A percentile compares a stretch with the other conserved stretches of the same genome.
phyloP scores from a whole-genome alignment of 78 protist genomes.

The Chrysochromulina tobinii region DNA sequence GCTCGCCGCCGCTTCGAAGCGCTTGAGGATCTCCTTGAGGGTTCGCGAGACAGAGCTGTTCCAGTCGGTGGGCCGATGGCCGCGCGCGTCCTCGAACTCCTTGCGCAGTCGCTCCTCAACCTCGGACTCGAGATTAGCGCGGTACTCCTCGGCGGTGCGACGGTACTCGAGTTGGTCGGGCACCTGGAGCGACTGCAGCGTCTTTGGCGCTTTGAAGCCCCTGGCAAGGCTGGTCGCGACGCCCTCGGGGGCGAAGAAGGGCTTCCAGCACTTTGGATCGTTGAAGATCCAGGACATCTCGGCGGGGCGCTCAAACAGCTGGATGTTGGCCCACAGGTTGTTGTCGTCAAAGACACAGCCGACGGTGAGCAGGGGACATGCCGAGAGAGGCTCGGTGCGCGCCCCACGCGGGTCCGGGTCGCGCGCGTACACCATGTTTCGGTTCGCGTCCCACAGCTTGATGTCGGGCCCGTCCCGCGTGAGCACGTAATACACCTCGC shows the following conservation, averaged over 20 bases:
- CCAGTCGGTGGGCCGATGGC: slow-evolving; percentile 8
- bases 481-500: background rate
- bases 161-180: background rate
- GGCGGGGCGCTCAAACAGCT: background rate
- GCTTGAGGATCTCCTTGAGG: background rate
- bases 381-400: too few species aligned
- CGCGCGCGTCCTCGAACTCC: background rate
- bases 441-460: background rate
- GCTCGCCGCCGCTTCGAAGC: background rate
- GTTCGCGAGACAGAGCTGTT: background rate
- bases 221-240: too few species aligned
- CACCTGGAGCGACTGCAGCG: background rate
- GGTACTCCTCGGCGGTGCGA: background rate
- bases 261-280: background rate
- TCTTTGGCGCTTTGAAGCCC: background rate
- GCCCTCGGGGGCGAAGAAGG: background rate
- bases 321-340: background rate
- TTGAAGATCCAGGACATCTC: background rate
- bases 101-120: background rate
- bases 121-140: background rate
- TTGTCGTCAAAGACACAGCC: background rate
- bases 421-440: background rate
- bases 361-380: background rate
- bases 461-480: background rate
- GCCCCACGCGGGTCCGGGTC: background rate